Evolutionary conservation across 148 eudicot species (phyloP).

Genomic region (Pharnaceum exiguum): DNA sequence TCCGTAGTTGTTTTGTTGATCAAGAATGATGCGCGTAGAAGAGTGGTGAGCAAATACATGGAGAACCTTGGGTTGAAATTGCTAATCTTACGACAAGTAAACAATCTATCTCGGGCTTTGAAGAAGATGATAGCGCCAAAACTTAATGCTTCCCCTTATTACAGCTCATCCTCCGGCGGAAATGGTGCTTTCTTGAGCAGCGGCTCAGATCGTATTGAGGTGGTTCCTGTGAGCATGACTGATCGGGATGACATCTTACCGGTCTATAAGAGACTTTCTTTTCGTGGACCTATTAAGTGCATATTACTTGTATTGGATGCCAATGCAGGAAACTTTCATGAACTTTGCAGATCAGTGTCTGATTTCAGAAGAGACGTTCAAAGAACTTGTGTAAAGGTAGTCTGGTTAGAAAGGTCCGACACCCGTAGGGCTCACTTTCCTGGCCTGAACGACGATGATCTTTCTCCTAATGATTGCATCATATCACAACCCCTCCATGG

Average conservation of each 20-base stretch:
- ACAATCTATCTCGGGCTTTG: slow-evolving; percentile 33
- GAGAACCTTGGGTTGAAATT: slow-evolving; percentile 45
- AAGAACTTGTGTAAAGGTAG: slow-evolving; percentile 35
- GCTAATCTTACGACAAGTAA: slow-evolving; percentile 27
- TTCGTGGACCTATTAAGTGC: slow-evolving; percentile 24
- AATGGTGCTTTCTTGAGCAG: slow-evolving; percentile 19
- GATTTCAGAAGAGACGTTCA: slow-evolving; percentile 54
- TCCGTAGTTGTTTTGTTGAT: slow-evolving; percentile 59
- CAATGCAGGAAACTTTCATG: slow-evolving; percentile 44
- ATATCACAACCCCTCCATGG: slow-evolving; percentile 78
- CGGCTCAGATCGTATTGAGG: slow-evolving; percentile 2
- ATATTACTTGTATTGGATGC: slow-evolving; percentile 53
- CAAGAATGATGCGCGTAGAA: slow-evolving; percentile 45
- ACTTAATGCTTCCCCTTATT: slow-evolving; percentile 12
- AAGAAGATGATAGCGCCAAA: slow-evolving; percentile 37
- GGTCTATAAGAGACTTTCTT: slow-evolving; percentile 12
- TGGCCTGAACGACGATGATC: slow-evolving; percentile 42
- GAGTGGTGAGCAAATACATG: slow-evolving; percentile 42
- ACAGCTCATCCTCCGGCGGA: slow-evolving; percentile 39
- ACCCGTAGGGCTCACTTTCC: slow-evolving; percentile 28
- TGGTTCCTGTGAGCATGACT: slow-evolving; percentile 26
- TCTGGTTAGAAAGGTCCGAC: slow-evolving; percentile 63
- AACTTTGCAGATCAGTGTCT: slow-evolving; percentile 44
- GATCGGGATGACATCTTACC: slow-evolving; percentile 23
- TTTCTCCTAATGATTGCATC: slow-evolving; percentile 49